A percentile compares a stretch with the other conserved stretches of the same genome.
Evolutionary conservation across 2,329 filamentous ascomycete genomes (phyloP).

Genomic region (Diplodia sapinea): DNA sequence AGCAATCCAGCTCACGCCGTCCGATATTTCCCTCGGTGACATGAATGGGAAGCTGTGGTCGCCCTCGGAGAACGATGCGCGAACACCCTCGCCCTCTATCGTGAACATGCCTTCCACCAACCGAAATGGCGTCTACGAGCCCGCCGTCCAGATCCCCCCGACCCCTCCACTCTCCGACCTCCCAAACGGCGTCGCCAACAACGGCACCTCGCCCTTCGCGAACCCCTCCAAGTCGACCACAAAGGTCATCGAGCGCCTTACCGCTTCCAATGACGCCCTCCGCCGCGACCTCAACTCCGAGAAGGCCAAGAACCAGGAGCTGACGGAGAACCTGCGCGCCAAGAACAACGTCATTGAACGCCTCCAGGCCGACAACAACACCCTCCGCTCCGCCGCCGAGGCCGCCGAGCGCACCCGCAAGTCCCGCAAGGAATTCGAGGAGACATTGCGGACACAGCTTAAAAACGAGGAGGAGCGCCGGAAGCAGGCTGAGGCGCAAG

Average conservation of each 20-base stretch:
- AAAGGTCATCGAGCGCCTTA: slow-evolving; percentile 69
- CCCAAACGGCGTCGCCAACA: slow-evolving; percentile 22
- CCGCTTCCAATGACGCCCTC: slow-evolving; percentile 75
- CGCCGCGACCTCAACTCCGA: slow-evolving; percentile 63
- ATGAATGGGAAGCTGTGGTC: slow-evolving; percentile 29
- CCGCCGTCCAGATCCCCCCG: slow-evolving; percentile 15
- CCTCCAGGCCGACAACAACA: slow-evolving; percentile 47
- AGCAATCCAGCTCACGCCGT: slow-evolving; percentile 21
- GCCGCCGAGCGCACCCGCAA: slow-evolving; percentile 24
- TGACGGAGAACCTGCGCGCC: slow-evolving; percentile 65
- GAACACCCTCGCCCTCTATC: slow-evolving; percentile 20
- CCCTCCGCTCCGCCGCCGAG: slow-evolving; percentile 19
- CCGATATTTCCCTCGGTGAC: slow-evolving; percentile 27
- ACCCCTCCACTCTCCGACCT: slow-evolving; percentile 25
- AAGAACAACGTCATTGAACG: slow-evolving; percentile 71
- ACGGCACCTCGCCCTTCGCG: slow-evolving; percentile 20
- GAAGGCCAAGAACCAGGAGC: slow-evolving; percentile 62
- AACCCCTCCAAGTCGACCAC: slow-evolving; percentile 30
- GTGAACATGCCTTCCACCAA: slow-evolving; percentile 29
- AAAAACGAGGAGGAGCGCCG: slow-evolving; percentile 28
- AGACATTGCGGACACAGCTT: slow-evolving; percentile 26
- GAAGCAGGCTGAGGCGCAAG: slow-evolving; percentile 28
- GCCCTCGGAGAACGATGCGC: slow-evolving; percentile 28
- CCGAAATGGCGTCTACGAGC: slow-evolving; percentile 30
- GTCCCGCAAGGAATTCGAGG: slow-evolving; percentile 28